A percentile compares a stretch with the other conserved stretches of the same genome.
Evolutionary conservation across 73 alveolate species (phyloP).

Genomic region (Urostyla sp.): DNA sequence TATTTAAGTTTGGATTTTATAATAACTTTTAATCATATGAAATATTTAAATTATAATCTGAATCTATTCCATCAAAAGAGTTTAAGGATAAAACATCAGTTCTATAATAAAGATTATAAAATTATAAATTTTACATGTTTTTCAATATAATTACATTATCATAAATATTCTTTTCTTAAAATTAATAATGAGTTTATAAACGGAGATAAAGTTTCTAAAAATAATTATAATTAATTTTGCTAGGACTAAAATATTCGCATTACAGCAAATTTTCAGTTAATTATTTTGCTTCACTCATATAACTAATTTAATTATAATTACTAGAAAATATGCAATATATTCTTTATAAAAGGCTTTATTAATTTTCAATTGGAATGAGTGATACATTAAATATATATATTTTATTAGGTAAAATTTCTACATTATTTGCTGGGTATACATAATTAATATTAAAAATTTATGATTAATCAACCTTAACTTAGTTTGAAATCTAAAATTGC

Average conservation of each 20-base stretch:
- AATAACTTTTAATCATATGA: background rate
- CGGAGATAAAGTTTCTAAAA: background rate
- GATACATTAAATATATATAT: background rate
- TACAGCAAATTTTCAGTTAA: background rate
- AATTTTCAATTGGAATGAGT: background rate
- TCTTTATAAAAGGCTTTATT: background rate
- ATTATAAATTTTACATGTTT: background rate
- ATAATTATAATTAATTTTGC: background rate
- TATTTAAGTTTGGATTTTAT: background rate
- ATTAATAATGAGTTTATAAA: background rate
- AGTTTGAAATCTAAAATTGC: background rate
- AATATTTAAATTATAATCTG: background rate
- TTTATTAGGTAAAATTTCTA: background rate
- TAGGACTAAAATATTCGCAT: conserved; percentile 30
- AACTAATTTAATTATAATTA: background rate
- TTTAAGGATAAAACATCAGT: too few relatives aligned
- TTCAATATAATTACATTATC: background rate
- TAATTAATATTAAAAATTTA: too few relatives aligned
- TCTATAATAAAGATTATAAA: background rate
- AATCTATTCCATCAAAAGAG: background rate
- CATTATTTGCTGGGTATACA: background rate
- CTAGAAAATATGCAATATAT: background rate
- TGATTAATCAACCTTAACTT: too few relatives aligned
- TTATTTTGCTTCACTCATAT: background rate
- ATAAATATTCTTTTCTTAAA: background rate